phyloP scores from a whole-genome alignment of 345 rosid species.

The Euclidium syriacum region DNA sequence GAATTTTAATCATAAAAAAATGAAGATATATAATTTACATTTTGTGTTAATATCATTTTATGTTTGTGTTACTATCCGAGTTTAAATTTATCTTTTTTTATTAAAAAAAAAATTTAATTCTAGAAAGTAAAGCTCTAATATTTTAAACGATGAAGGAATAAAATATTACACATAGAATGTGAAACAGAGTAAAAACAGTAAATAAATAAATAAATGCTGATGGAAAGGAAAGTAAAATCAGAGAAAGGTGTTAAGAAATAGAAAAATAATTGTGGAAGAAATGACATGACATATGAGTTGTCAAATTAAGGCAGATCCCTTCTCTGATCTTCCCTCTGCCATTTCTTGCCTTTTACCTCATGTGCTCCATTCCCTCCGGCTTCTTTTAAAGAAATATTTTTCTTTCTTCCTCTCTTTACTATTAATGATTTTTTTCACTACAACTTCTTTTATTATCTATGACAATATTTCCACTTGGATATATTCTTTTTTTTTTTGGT shows the following conservation, averaged over 20 bases:
- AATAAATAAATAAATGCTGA: constrained; percentile 3
- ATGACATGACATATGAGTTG: constrained; percentile 35
- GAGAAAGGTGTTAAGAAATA: background rate
- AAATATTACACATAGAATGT: constrained; percentile 11
- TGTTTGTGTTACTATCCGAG: too few relatives aligned
- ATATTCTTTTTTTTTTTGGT: too few relatives aligned
- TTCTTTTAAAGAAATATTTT: background rate
- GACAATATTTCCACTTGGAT: background rate
- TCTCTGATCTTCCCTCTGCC: constrained; percentile 32
- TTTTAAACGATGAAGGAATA: background rate
- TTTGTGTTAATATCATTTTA: too few relatives aligned
- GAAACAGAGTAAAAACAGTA: constrained; percentile 22
- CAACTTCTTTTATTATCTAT: background rate
- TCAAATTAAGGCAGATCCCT: constrained; percentile 33
- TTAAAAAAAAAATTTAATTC: too few relatives aligned
- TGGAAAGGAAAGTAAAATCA: background rate
- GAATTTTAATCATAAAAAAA: too few relatives aligned
- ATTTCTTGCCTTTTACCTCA: constrained; percentile 31
- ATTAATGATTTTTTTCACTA: background rate
- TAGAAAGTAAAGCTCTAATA: too few relatives aligned
- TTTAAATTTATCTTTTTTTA: too few relatives aligned
- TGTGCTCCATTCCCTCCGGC: constrained; percentile 18
- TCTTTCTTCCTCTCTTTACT: background rate
- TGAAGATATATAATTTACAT: too few relatives aligned
- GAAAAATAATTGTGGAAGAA: background rate